phyloP scores from a whole-genome alignment of 345 rosid species.

The Hibiscus mutabilis region DNA sequence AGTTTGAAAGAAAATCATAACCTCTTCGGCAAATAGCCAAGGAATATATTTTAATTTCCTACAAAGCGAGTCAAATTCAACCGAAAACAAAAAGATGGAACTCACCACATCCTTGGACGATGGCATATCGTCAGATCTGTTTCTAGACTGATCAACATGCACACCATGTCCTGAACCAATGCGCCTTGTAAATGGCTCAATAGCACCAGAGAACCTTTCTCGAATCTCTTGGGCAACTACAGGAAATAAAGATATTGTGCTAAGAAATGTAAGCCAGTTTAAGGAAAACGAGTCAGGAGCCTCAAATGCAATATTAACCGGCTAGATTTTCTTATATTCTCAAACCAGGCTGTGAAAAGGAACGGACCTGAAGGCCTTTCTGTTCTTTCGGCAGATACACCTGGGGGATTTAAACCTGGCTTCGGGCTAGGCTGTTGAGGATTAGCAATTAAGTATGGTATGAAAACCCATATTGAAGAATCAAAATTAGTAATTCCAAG shows the following conservation, averaged over 20 bases:
- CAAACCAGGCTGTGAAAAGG: slow-evolving; percentile 10
- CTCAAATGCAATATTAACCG: neutral
- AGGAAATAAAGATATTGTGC: neutral
- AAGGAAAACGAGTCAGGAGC: neutral
- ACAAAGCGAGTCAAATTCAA: neutral
- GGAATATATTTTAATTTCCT: neutral
- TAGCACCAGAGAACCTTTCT: slow-evolving; percentile 73
- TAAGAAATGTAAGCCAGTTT: neutral
- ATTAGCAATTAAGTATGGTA: neutral
- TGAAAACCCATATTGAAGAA: slow-evolving; percentile 1
- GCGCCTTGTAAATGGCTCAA: slow-evolving; percentile 71
- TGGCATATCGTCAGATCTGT: slow-evolving; percentile 46
- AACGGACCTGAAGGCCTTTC: slow-evolving; percentile 69
- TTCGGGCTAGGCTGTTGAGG: slow-evolving; percentile 43
- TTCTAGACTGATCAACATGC: slow-evolving; percentile 47
- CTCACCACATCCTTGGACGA: slow-evolving; percentile 54
- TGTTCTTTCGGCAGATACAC: slow-evolving; percentile 60
- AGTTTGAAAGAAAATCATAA: neutral
- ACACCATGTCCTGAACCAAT: slow-evolving; percentile 48
- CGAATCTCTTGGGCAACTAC: slow-evolving; percentile 77
- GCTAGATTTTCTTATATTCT: neutral
- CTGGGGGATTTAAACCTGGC: slow-evolving; percentile 51
- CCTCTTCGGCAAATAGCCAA: neutral
- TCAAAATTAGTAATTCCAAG: neutral
- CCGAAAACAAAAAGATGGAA: neutral